Evolutionary conservation across 768 basidiomycete species (phyloP).

Genomic region (Thelephora aurantiotincta): DNA sequence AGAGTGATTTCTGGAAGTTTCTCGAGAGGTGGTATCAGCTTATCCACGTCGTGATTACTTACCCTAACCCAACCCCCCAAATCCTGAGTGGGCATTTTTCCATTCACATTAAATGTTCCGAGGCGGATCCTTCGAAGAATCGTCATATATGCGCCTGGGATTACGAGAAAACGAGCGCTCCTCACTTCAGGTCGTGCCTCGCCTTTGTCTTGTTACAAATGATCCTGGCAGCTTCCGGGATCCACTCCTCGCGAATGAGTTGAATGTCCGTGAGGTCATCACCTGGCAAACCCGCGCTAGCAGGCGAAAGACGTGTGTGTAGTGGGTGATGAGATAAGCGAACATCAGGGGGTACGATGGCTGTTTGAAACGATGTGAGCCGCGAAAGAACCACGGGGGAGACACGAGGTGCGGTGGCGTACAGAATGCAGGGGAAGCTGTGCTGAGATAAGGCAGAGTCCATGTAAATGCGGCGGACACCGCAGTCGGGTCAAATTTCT

Average conservation of each 20-base stretch:
- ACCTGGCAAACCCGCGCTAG: slow-evolving; percentile 46
- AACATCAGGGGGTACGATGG: slow-evolving; percentile 37
- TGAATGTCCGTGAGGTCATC: slow-evolving; percentile 47
- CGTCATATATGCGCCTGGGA: slow-evolving; percentile 2
- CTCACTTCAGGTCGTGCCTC: slow-evolving; percentile 9
- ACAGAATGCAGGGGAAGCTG: slow-evolving; percentile 3
- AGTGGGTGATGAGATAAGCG: slow-evolving; percentile 33
- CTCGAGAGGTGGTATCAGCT: slow-evolving; percentile 12
- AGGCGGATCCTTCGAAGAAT: slow-evolving; percentile 38
- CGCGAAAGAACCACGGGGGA: neutral
- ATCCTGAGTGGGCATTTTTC: slow-evolving; percentile 59
- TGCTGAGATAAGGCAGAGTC: slow-evolving; percentile 5
- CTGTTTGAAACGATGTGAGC: slow-evolving; percentile 18
- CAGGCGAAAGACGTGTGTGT: slow-evolving; percentile 39
- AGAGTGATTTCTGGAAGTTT: slow-evolving; percentile 14
- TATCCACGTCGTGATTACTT: neutral
- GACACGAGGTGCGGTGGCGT: neutral
- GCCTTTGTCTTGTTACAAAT: slow-evolving; percentile 7
- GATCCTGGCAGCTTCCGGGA: slow-evolving; percentile 29
- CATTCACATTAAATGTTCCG: slow-evolving; percentile 82
- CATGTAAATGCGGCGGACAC: slow-evolving; percentile 6
- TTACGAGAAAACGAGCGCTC: neutral
- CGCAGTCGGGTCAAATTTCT: too few species aligned
- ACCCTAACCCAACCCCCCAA: slow-evolving; percentile 50
- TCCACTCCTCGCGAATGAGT: slow-evolving; percentile 51